A percentile compares a stretch with the other conserved stretches of the same genome.
phyloP scores from a whole-genome alignment of 2,329 filamentous ascomycete species.

The Pseudogymnoascus sp. region DNA sequence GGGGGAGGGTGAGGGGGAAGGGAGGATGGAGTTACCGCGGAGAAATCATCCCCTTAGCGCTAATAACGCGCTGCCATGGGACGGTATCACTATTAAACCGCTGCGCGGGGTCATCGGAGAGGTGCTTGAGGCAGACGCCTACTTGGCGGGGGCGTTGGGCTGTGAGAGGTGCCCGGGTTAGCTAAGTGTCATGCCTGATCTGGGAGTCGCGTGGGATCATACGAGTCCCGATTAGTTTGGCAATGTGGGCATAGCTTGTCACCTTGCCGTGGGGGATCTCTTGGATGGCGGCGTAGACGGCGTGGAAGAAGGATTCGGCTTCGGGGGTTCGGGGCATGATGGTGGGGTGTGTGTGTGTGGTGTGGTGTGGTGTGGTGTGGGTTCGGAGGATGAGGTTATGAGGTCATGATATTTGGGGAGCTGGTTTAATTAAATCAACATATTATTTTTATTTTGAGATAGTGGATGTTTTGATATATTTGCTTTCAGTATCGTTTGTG shows the following conservation, averaged over 20 bases:
- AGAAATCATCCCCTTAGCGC: constrained; percentile 77
- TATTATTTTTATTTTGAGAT: neutral
- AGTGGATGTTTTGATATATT: neutral
- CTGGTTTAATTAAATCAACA: neutral
- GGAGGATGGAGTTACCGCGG: constrained; percentile 54
- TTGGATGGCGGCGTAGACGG: constrained; percentile 78
- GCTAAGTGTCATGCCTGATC: neutral
- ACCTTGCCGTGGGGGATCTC: constrained; percentile 78
- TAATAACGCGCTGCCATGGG: constrained; percentile 92
- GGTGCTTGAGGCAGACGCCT: constrained; percentile 81
- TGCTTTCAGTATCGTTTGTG: too few relatives aligned
- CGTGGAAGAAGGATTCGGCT: constrained; percentile 63
- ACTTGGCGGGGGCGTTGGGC: constrained; percentile 75
- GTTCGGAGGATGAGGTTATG: neutral
- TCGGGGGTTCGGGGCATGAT: constrained; percentile 66
- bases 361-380: constrained; percentile 11
- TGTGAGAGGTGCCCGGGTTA: constrained; percentile 29
- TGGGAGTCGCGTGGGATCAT: too few relatives aligned
- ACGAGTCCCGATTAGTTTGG: constrained; percentile 66
- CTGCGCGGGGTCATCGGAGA: constrained; percentile 48
- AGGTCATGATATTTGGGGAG: neutral
- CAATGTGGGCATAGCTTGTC: constrained; percentile 81
- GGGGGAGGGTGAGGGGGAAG: neutral
- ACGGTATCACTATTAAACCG: constrained; percentile 70
- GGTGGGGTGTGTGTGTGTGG: neutral